Conservation (phyloP, 768 basidiomycete genomes). For the Leucosporidium scottii region DNA sequence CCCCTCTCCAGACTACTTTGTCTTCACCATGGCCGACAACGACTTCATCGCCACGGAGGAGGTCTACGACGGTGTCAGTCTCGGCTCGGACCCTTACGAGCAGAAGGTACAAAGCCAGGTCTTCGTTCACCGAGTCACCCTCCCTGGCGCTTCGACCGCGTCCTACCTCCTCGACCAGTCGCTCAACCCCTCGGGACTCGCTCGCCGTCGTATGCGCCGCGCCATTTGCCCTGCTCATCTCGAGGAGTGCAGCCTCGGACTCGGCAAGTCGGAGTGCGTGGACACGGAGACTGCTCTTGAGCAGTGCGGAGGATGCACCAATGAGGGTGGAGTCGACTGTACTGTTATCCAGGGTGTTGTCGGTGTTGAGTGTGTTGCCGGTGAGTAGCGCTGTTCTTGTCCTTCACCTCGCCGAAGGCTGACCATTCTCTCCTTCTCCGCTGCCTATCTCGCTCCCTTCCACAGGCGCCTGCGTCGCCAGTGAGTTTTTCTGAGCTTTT, state of each 20-base stretch:
- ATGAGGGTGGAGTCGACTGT: conserved; percentile 2
- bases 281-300: conserved; percentile 1
- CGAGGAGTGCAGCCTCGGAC: not conserved
- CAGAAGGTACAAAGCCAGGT: conserved; percentile 58
- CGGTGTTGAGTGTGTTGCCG: not conserved
- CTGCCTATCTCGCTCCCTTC: too few relatives aligned
- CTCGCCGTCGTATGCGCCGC: conserved; percentile 2
- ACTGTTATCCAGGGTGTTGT: not conserved
- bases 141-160: conserved; percentile 41
- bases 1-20: conserved; percentile 51
- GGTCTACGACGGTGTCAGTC: conserved; percentile 49
- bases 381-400: not conserved
- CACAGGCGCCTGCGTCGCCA: too few relatives aligned
- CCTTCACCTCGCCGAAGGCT: too few relatives aligned
- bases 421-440: too few relatives aligned
- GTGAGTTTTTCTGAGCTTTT: too few relatives aligned
- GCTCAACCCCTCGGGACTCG: conserved; percentile 4
- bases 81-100: conserved; percentile 46
- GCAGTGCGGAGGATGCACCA: conserved; percentile 4
- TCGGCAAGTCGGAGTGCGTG: not conserved
- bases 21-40: conserved; percentile 61
- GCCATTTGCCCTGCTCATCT: not conserved
- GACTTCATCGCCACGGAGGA: conserved; percentile 51
- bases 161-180: conserved; percentile 9
- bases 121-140: conserved; percentile 57